A percentile compares a stretch with the other conserved stretches of the same genome.
phyloP scores from a whole-genome alignment of 2,329 filamentous ascomycete species.

The Penicillium sp. region DNA sequence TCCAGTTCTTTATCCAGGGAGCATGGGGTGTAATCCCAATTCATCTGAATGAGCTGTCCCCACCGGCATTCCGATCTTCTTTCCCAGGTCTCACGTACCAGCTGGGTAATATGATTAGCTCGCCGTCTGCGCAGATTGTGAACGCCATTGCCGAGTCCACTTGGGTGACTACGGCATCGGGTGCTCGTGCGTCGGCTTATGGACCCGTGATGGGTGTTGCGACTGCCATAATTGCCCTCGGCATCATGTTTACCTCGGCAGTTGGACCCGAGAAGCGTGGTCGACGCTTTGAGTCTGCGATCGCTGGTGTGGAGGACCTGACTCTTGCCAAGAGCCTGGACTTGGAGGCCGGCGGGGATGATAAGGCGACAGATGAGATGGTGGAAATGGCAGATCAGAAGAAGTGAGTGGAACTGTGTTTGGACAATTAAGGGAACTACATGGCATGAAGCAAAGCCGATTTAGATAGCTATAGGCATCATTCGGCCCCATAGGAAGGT shows the following conservation, averaged over 20 bases:
- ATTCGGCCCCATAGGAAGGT: too few relatives aligned
- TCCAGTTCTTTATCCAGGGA: slow-evolving; percentile 65
- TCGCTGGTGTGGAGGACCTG: slow-evolving; percentile 38
- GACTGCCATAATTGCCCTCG: slow-evolving; percentile 69
- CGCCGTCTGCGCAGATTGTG: slow-evolving; percentile 69
- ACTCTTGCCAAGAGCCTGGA: slow-evolving; percentile 16
- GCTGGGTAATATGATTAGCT: slow-evolving; percentile 61
- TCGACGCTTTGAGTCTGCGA: slow-evolving; percentile 61
- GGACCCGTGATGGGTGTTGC: slow-evolving; percentile 71
- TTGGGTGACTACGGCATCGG: slow-evolving; percentile 52
- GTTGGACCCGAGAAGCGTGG: slow-evolving; percentile 72
- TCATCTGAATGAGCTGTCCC: slow-evolving; percentile 71
- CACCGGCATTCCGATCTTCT: slow-evolving; percentile 65
- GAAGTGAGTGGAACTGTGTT: background rate
- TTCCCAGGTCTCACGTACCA: slow-evolving; percentile 69
- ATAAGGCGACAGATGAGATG: slow-evolving; percentile 23
- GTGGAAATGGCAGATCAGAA: slow-evolving; percentile 21
- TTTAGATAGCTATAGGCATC: background rate
- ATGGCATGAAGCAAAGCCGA: background rate
- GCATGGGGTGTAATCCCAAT: slow-evolving; percentile 68
- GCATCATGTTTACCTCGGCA: slow-evolving; percentile 63
- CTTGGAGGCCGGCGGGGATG: slow-evolving; percentile 19
- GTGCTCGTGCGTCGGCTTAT: slow-evolving; percentile 62
- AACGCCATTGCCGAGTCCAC: slow-evolving; percentile 66
- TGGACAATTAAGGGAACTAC: background rate